phyloP scores from a whole-genome alignment of 768 basidiomycete genomes.

The Kwoniella sp. region DNA sequence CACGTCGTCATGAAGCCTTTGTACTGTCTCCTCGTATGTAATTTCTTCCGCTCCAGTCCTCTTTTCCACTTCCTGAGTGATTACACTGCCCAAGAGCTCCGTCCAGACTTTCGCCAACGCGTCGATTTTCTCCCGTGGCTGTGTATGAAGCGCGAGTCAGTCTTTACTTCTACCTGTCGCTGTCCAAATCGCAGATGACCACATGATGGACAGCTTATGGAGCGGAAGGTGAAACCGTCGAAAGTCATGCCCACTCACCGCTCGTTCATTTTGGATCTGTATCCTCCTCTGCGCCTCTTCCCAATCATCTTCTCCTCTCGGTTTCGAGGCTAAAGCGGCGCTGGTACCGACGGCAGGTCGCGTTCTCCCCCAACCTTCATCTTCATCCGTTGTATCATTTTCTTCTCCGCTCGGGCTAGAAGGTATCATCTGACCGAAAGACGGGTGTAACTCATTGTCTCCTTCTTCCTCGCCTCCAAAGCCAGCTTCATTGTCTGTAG shows the following conservation, averaged over 20 bases:
- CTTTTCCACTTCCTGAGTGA: conserved; percentile 40
- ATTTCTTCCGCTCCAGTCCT: conserved; percentile 38
- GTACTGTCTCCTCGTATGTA: conserved; percentile 25
- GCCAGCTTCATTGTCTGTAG: not conserved
- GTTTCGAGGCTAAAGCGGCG: not conserved
- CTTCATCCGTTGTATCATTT: conserved; percentile 28
- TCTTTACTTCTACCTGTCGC: not conserved
- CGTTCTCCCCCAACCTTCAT: conserved; percentile 37
- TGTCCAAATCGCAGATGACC: no score
- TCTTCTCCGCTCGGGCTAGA: conserved; percentile 6
- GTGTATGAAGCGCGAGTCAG: not conserved
- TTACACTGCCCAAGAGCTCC: conserved; percentile 33
- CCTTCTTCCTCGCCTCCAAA: not conserved
- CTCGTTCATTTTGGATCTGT: conserved; percentile 38
- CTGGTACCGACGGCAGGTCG: not conserved
- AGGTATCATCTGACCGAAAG: conserved; percentile 6
- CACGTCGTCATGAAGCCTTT: conserved; percentile 30
- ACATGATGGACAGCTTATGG: no score
- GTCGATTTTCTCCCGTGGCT: conserved; percentile 43
- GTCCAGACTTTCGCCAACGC: conserved; percentile 35
- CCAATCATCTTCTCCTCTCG: conserved; percentile 48
- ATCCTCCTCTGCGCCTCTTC: conserved; percentile 48
- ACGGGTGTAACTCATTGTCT: not conserved
- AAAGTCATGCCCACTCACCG: conserved; percentile 47
- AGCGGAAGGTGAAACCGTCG: not conserved